Evolutionary conservation across 345 rosid species (phyloP).

Genomic region (Noccaea bulbosa): DNA sequence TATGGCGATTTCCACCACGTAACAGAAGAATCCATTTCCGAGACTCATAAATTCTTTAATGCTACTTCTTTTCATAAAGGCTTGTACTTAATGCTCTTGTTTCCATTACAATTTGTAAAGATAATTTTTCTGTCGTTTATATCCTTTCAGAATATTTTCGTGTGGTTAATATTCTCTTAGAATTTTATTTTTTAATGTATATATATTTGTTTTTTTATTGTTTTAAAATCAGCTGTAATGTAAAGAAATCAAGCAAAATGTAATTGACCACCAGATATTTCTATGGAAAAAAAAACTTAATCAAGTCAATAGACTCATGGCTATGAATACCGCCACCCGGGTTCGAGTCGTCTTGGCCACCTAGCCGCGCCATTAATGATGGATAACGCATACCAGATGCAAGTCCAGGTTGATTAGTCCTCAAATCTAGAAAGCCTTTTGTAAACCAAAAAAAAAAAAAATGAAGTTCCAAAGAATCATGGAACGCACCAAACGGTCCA

Average conservation of each 20-base stretch:
- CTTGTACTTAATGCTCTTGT: slow-evolving; percentile 7
- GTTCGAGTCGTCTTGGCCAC: too few species aligned
- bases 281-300: neutral
- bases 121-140: neutral
- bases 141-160: slow-evolving; percentile 9
- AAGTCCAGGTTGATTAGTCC: too few species aligned
- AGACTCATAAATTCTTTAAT: slow-evolving; percentile 21
- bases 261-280: slow-evolving; percentile 1
- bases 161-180: slow-evolving; percentile 19
- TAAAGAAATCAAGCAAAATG: slow-evolving; percentile 15
- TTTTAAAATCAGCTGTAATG: neutral
- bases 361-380: too few species aligned
- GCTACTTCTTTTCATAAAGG: slow-evolving; percentile 19
- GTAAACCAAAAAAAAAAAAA: too few species aligned
- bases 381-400: too few species aligned
- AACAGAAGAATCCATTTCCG: slow-evolving; percentile 20
- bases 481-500: neutral
- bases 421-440: too few species aligned
- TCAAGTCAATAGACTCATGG: too few species aligned
- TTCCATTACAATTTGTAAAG: neutral
- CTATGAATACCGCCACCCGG: too few species aligned
- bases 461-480: neutral
- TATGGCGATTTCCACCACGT: slow-evolving; percentile 27
- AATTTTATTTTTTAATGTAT: slow-evolving; percentile 7
- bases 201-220: neutral